Conservation (phyloP, 108 stramenopile genomes). For the Ochromonas danica region DNA sequence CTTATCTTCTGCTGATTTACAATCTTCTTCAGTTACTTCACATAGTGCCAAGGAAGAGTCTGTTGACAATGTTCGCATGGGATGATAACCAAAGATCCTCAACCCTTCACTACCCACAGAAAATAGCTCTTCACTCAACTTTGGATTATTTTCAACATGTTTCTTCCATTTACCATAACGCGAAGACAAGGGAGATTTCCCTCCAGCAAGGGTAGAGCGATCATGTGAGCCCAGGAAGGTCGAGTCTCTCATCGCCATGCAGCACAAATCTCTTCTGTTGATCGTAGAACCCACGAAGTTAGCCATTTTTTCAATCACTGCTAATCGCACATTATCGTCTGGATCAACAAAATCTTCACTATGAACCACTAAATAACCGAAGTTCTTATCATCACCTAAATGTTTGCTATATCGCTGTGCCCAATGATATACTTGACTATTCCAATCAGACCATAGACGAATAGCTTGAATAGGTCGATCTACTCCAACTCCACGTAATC, state of each 20-base stretch:
- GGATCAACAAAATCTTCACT: conserved; percentile 22
- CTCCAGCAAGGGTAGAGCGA: not conserved
- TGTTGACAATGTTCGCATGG: not conserved
- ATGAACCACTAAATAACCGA: conserved; percentile 22
- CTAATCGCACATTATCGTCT: not conserved
- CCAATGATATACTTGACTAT: conserved; percentile 8
- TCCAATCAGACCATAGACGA: conserved; percentile 33
- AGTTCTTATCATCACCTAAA: not conserved
- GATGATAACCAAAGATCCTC: conserved; percentile 6
- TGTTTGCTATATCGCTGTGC: not conserved
- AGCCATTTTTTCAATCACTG: not conserved
- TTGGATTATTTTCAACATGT: not conserved
- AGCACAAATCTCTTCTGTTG: not conserved
- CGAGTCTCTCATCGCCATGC: not conserved
- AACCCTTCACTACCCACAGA: not conserved
- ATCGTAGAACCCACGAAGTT: conserved; percentile 34
- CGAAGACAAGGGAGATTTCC: not conserved
- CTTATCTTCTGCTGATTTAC: too few species aligned
- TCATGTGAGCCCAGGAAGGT: conserved; percentile 34
- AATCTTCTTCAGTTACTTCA: too few species aligned
- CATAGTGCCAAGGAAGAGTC: not conserved
- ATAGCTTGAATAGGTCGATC: not conserved
- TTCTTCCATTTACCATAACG: conserved; percentile 35
- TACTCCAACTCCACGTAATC: not conserved
- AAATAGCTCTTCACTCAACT: not conserved